Percentiles rank a stretch among this genome's conserved stretches.
Conservation (phyloP, 208 protist genomes). For the Leishmania tarentolae region DNA sequence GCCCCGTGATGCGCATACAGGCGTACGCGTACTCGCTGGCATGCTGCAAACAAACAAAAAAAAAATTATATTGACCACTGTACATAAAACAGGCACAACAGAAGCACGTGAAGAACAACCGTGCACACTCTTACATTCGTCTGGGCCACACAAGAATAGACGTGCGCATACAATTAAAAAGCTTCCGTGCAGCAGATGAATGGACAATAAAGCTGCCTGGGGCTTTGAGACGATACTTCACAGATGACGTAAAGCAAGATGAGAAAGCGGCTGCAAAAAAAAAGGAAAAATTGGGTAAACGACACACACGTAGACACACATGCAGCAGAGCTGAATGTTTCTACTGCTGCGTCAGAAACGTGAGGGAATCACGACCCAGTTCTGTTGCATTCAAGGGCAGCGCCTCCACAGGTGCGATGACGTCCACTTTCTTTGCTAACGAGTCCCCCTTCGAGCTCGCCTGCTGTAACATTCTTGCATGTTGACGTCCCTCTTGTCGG, state of each 20-base stretch:
- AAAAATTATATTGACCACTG: background rate
- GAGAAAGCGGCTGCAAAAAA: background rate
- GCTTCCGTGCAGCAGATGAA: background rate
- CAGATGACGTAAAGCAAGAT: background rate
- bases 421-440: background rate
- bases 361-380: slow-evolving; percentile 23
- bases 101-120: background rate
- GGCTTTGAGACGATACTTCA: background rate
- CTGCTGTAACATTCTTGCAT: background rate
- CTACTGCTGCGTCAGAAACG: slow-evolving; percentile 58
- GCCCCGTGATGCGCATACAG: background rate
- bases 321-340: background rate
- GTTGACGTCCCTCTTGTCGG: slow-evolving; percentile 36
- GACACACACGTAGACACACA: too few species aligned
- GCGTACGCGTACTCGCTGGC: background rate
- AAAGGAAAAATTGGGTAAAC: slow-evolving; percentile 6
- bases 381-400: background rate
- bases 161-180: background rate
- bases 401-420: background rate
- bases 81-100: background rate
- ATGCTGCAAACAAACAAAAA: background rate
- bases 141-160: background rate
- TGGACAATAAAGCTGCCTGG: background rate
- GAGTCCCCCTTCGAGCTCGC: background rate
- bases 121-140: background rate